Conservation (phyloP, 805 yeast genomes). For the Pichia kluyveri region DNA sequence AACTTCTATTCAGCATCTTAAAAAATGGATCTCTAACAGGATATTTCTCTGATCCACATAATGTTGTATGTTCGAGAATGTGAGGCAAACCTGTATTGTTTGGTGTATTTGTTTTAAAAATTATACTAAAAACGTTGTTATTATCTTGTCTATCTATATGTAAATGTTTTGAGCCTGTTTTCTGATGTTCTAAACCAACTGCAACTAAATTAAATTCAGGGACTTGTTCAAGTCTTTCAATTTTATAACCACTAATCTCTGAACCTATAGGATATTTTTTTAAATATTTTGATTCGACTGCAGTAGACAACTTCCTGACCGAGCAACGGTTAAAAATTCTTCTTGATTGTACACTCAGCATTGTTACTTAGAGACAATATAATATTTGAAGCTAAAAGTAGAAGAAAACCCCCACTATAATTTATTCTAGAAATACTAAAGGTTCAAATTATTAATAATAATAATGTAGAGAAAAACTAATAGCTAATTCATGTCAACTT, state of each 20-base stretch:
- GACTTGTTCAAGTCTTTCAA: conserved; percentile 55
- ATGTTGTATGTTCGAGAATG: conserved; percentile 88
- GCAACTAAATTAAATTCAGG: conserved; percentile 82
- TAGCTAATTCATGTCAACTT: too few species aligned
- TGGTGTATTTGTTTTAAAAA: conserved; percentile 92
- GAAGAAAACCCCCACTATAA: too few species aligned
- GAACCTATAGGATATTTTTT: conserved; percentile 57
- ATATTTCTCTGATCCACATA: conserved; percentile 85
- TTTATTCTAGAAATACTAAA: too few species aligned
- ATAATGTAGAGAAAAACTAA: too few species aligned
- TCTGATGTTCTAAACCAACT: conserved; percentile 55
- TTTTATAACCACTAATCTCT: conserved; percentile 55
- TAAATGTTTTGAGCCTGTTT: conserved; percentile 70
- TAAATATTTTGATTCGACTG: conserved; percentile 3
- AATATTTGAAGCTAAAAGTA: too few species aligned
- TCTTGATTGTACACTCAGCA: not conserved
- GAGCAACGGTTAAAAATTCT: not conserved
- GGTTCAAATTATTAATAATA: too few species aligned
- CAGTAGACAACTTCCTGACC: conserved; percentile 6
- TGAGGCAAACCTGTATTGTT: conserved; percentile 95
- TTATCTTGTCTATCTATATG: conserved; percentile 78
- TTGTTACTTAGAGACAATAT: not conserved
- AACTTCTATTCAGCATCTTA: conserved; percentile 91
- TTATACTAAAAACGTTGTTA: conserved; percentile 83
- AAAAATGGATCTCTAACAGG: conserved; percentile 97